A percentile compares a stretch with the other conserved stretches of the same genome.
Conservation (phyloP, 2,329 filamentous ascomycete species). For the Fusarium vanettenii region DNA sequence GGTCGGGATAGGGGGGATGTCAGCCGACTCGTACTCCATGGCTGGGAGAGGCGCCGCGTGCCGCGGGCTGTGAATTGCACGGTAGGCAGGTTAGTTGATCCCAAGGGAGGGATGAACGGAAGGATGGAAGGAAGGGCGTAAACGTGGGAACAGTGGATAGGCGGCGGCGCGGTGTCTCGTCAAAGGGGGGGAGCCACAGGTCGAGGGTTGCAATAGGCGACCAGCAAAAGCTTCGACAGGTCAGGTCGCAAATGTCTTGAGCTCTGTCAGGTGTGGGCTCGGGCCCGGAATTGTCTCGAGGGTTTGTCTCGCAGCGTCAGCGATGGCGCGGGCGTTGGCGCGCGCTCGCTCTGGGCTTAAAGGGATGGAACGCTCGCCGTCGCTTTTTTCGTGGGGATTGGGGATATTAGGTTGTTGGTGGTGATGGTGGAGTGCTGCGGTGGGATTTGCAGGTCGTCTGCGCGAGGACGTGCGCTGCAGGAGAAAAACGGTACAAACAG, state of each 20-base stretch:
- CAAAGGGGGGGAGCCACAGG: neutral
- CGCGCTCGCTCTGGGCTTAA: neutral
- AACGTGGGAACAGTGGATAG: neutral
- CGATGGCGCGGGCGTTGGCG: slow-evolving; percentile 6
- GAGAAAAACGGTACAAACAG: neutral
- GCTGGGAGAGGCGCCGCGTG: slow-evolving; percentile 30
- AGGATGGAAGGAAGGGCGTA: neutral
- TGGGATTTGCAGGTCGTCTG: neutral
- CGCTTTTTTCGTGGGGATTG: neutral
- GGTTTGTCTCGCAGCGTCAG: neutral
- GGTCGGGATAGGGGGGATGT: slow-evolving; percentile 48
- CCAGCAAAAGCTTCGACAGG: neutral
- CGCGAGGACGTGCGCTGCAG: slow-evolving; percentile 3
- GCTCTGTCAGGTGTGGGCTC: neutral
- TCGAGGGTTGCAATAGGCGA: neutral
- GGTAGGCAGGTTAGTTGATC: slow-evolving; percentile 25
- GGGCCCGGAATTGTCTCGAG: neutral
- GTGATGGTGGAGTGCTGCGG: neutral
- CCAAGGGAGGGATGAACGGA: slow-evolving; percentile 17
- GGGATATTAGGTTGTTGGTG: slow-evolving; percentile 4
- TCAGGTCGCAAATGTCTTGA: neutral
- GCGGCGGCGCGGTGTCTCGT: neutral
- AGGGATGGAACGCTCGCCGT: slow-evolving; percentile 4
- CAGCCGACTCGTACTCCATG: slow-evolving; percentile 45
- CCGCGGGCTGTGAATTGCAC: slow-evolving; percentile 19